Conservation (phyloP, 2,329 filamentous ascomycete species). For the Aspergillus quadricinctus region DNA sequence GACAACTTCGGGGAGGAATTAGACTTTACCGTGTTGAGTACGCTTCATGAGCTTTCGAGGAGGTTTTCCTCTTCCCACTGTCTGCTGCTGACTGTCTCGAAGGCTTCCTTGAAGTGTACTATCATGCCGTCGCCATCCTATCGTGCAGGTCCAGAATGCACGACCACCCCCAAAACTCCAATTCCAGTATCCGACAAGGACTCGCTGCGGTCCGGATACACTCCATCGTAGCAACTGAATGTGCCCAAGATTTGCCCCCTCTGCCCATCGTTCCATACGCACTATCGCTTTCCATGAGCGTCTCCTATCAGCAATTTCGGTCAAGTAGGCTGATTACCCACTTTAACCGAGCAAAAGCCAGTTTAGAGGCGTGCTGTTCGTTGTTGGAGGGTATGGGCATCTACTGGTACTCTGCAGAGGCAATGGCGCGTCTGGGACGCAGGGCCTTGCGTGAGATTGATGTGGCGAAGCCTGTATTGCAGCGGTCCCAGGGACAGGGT, state of each 20-base stretch:
- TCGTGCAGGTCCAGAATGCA: conserved; percentile 46
- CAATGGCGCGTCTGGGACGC: conserved; percentile 38
- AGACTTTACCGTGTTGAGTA: conserved; percentile 28
- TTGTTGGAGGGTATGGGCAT: conserved; percentile 31
- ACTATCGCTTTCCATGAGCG: conserved; percentile 51
- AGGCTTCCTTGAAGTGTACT: conserved; percentile 53
- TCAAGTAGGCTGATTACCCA: conserved; percentile 45
- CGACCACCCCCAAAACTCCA: conserved; percentile 41
- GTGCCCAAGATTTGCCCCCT: conserved; percentile 45
- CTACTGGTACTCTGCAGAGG: conserved; percentile 40
- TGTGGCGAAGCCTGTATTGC: conserved; percentile 5
- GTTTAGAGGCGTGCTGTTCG: conserved; percentile 33
- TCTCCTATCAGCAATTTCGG: conserved; percentile 55
- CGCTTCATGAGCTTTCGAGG: not conserved
- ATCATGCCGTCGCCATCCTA: conserved; percentile 54
- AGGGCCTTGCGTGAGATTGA: conserved; percentile 34
- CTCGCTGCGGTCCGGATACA: conserved; percentile 54
- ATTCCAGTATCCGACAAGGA: conserved; percentile 52
- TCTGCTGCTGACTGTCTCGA: conserved; percentile 1
- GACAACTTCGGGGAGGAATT: conserved; percentile 21
- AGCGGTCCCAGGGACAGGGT: conserved; percentile 13
- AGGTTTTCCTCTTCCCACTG: not conserved
- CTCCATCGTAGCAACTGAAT: conserved; percentile 46
- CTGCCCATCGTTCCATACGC: conserved; percentile 55
- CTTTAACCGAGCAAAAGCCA: conserved; percentile 31